A percentile compares a stretch with the other conserved stretches of the same genome.
These are phyloP conservation scores for Colletotrichum kahawae DNA, from an alignment of 2,329 filamentous ascomycete species.

Conservation along the genomic window DNA sequence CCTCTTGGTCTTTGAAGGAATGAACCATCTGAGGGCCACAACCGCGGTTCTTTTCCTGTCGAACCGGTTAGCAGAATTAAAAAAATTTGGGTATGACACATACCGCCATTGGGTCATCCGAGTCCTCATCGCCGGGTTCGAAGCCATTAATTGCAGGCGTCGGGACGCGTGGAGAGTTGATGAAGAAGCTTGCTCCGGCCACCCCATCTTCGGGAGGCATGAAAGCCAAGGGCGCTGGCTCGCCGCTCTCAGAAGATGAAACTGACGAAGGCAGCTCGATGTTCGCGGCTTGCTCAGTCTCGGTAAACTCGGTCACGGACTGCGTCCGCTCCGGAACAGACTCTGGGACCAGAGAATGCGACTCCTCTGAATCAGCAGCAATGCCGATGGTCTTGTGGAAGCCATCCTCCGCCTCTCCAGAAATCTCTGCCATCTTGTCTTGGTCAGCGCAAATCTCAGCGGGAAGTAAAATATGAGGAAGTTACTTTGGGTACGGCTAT, in stretches of 20 bases:
- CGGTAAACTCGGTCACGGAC: neutral
- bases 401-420: neutral
- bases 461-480: neutral
- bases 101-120: neutral
- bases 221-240: neutral
- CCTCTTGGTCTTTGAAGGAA: neutral
- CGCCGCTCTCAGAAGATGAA: neutral
- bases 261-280: neutral
- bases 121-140: neutral
- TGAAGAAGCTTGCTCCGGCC: neutral
- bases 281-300: neutral
- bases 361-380: neutral
- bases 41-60: neutral
- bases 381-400: neutral
- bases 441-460: neutral
- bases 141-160: neutral
- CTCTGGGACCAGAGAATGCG: neutral
- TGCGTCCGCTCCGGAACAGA: neutral
- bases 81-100: neutral
- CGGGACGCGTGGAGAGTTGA: neutral
- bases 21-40: constrained; percentile 13
- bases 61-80: neutral
- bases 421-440: neutral
- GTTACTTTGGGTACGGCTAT: neutral
- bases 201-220: neutral